Percentiles rank a stretch among this genome's conserved stretches.
These are phyloP conservation scores for Wickerhamomyces strasburgensis DNA, from an alignment of 805 yeast genomes.

Conservation along the genomic window DNA sequence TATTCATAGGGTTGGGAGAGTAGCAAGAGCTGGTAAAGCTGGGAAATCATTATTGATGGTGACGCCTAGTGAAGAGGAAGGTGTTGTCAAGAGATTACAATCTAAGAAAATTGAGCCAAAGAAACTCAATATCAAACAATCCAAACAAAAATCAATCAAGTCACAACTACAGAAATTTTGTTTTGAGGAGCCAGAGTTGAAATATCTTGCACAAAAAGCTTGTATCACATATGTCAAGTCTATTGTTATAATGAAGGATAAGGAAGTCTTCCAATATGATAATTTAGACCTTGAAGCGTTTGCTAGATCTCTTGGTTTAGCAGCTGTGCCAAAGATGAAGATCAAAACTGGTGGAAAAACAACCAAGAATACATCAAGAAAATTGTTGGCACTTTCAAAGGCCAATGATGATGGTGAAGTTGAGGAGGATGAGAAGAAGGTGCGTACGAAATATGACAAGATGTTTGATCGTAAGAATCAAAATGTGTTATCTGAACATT, in stretches of 20 bases:
- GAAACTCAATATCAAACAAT: conserved; percentile 67
- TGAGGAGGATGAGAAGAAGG: conserved; percentile 36
- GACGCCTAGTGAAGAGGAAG: conserved; percentile 78
- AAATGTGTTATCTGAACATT: conserved; percentile 85
- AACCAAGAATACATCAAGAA: conserved; percentile 76
- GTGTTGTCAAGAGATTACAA: conserved; percentile 59
- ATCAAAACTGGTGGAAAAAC: conserved; percentile 54
- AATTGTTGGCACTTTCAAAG: conserved; percentile 51
- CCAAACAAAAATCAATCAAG: conserved; percentile 66
- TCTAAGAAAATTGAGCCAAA: conserved; percentile 64
- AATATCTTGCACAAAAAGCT: conserved; percentile 93
- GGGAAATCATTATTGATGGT: conserved; percentile 86
- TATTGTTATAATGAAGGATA: conserved; percentile 80
- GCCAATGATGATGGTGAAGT: conserved; percentile 62
- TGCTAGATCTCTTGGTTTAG: conserved; percentile 87
- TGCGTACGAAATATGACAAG: conserved; percentile 85
- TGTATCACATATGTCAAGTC: conserved; percentile 88
- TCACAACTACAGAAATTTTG: conserved; percentile 85
- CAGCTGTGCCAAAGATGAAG: conserved; percentile 93
- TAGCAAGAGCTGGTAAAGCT: conserved; percentile 85
- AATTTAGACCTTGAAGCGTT: conserved; percentile 74
- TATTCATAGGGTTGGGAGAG: conserved; percentile 91
- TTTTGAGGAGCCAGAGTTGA: conserved; percentile 86
- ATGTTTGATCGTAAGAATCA: conserved; percentile 96
- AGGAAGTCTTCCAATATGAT: conserved; percentile 74